phyloP scores from a whole-genome alignment of 306 rosid species.

The Cicer cuneatum region DNA sequence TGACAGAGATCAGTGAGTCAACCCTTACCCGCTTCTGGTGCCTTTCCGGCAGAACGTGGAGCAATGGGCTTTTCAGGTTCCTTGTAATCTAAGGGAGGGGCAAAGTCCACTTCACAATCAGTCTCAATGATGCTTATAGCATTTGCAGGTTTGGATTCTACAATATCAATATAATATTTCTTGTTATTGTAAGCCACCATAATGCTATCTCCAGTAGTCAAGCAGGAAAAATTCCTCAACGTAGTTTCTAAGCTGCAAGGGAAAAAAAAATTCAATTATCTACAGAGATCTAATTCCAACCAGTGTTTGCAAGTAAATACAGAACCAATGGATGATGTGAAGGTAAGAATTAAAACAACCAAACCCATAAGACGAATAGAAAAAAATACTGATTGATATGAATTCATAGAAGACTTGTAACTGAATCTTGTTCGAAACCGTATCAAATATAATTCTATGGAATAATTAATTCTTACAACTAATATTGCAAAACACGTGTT shows the following conservation, averaged over 20 bases:
- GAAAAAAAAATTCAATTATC: constrained; percentile 30
- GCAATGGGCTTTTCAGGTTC: constrained; percentile 82
- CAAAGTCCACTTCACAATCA: constrained; percentile 99
- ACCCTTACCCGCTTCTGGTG: constrained; percentile 60
- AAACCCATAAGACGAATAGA: not conserved
- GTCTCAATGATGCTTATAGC: constrained; percentile 97
- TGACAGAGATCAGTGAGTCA: constrained; percentile 37
- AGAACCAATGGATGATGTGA: constrained; percentile 20
- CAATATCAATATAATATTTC: constrained; percentile 91
- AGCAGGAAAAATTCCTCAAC: constrained; percentile 90
- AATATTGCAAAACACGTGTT: too few relatives aligned
- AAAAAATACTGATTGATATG: not conserved
- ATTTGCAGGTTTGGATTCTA: constrained; percentile 83
- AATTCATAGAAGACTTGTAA: constrained; percentile 14
- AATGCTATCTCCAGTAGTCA: constrained; percentile 93
- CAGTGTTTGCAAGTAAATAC: constrained; percentile 7
- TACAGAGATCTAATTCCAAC: constrained; percentile 27
- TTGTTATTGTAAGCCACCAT: constrained; percentile 98
- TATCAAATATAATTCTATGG: not conserved
- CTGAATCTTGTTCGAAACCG: constrained; percentile 19
- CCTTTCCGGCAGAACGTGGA: constrained; percentile 61
- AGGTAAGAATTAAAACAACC: constrained; percentile 16
- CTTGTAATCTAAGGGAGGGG: constrained; percentile 98
- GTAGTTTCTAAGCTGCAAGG: constrained; percentile 88
- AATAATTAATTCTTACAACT: constrained; percentile 22